phyloP scores from a whole-genome alignment of 148 eudicot species.

The Spergularia bocconei region DNA sequence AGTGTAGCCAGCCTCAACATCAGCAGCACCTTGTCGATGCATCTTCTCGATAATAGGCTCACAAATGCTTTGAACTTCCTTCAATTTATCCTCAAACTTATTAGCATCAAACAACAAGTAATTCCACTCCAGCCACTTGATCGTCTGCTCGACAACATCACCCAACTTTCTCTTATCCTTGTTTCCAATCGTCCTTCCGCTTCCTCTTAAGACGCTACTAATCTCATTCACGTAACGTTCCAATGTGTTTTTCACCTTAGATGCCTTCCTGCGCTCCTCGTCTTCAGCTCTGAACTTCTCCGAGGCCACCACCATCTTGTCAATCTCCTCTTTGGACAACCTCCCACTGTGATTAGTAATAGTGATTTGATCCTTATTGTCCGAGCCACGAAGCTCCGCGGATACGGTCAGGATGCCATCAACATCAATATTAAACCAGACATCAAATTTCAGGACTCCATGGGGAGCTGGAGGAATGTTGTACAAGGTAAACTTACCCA shows the following conservation, averaged over 20 bases:
- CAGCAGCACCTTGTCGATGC: neutral
- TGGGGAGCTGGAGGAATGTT: slow-evolving; percentile 23
- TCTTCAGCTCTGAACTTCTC: slow-evolving; percentile 24
- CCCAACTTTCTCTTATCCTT: slow-evolving; percentile 14
- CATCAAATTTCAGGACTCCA: slow-evolving; percentile 3
- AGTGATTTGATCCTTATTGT: slow-evolving; percentile 17
- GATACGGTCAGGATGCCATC: slow-evolving; percentile 27
- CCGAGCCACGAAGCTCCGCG: slow-evolving; percentile 15
- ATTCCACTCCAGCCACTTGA: slow-evolving; percentile 3
- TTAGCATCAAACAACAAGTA: neutral
- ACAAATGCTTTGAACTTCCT: slow-evolving; percentile 1
- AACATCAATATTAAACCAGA: slow-evolving; percentile 22
- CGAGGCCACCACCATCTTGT: slow-evolving; percentile 24
- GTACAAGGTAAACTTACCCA: neutral
- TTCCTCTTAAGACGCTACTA: neutral
- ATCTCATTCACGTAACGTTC: neutral
- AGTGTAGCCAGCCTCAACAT: neutral
- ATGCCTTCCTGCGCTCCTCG: slow-evolving; percentile 19
- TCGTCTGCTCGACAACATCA: slow-evolving; percentile 6
- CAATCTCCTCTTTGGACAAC: slow-evolving; percentile 11
- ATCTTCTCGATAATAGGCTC: slow-evolving; percentile 1
- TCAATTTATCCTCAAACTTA: slow-evolving; percentile 9
- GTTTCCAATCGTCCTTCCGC: neutral
- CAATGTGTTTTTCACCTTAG: neutral
- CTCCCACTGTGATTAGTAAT: neutral